A percentile compares a stretch with the other conserved stretches of the same genome.
Evolutionary conservation across 352 stramenopile genomes (phyloP).

Genomic region (Phytophthora pseudosyringae): DNA sequence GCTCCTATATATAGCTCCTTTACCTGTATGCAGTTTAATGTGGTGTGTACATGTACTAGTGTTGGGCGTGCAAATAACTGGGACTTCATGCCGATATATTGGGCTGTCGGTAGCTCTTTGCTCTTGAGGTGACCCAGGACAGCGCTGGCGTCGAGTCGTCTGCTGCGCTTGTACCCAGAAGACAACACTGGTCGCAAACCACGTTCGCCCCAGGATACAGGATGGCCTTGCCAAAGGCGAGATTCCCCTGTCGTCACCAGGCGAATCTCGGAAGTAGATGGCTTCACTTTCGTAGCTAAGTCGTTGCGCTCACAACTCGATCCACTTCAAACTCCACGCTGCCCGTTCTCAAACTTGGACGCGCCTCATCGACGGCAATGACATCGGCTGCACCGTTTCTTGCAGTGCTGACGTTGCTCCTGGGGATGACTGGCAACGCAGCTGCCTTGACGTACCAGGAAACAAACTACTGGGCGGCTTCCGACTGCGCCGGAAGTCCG

Average conservation of each 20-base stretch:
- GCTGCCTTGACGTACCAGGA: not conserved
- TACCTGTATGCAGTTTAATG: too few species aligned
- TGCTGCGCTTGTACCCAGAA: not conserved
- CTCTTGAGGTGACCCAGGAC: not conserved
- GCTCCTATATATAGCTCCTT: too few species aligned
- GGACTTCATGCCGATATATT: not conserved
- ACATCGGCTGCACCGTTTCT: not conserved
- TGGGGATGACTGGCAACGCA: not conserved
- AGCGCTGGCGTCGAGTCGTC: too few species aligned
- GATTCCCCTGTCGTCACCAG: not conserved
- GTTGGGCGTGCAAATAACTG: too few species aligned
- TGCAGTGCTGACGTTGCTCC: not conserved
- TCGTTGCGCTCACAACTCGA: not conserved
- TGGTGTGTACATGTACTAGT: too few species aligned
- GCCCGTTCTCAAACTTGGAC: not conserved
- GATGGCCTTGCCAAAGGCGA: slow-evolving; percentile 4
- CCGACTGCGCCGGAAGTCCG: not conserved
- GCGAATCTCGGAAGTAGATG: slow-evolving; percentile 7
- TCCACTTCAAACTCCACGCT: not conserved
- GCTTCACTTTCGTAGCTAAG: slow-evolving; percentile 3
- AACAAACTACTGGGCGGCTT: not conserved
- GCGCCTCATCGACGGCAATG: not conserved
- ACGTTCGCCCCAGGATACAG: slow-evolving; percentile 1
- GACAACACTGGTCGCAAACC: not conserved
- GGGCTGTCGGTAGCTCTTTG: not conserved